These are phyloP conservation scores for Ochetophila trinervis DNA, from an alignment of 306 rosid species.

Conservation along the genomic window DNA sequence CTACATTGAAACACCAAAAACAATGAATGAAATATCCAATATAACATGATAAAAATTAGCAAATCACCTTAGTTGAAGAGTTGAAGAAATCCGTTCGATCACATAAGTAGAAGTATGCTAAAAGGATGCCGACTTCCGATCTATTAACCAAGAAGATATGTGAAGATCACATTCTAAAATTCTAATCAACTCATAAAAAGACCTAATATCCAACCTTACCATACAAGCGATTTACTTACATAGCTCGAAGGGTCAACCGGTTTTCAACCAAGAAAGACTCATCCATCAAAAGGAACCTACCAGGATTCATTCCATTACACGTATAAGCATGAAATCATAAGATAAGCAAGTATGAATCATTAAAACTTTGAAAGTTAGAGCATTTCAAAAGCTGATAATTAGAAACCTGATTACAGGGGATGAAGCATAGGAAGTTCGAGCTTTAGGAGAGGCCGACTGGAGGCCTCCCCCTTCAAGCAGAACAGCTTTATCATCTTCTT, in stretches of 20 bases:
- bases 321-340: conserved; percentile 1
- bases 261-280: conserved; percentile 73
- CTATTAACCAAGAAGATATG: conserved; percentile 34
- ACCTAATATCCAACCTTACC: neutral
- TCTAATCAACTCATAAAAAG: conserved; percentile 16
- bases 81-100: conserved; percentile 87
- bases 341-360: conserved; percentile 24
- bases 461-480: conserved; percentile 69
- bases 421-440: conserved; percentile 44
- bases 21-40: conserved; percentile 6
- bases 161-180: conserved; percentile 14
- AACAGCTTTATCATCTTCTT: conserved; percentile 70
- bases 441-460: conserved; percentile 55
- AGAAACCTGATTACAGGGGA: conserved; percentile 61
- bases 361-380: conserved; percentile 21
- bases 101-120: conserved; percentile 72
- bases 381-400: conserved; percentile 1
- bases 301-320: neutral
- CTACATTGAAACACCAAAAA: conserved; percentile 3
- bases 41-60: conserved; percentile 8
- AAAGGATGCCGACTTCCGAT: conserved; percentile 74
- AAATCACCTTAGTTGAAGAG: conserved; percentile 66
- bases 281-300: conserved; percentile 81
- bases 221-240: conserved; percentile 54
- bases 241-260: conserved; percentile 86